Percentiles rank a stretch among this genome's conserved stretches.
phyloP scores from a whole-genome alignment of 2,329 filamentous ascomycete genomes.

The Ophiostoma sp. region DNA sequence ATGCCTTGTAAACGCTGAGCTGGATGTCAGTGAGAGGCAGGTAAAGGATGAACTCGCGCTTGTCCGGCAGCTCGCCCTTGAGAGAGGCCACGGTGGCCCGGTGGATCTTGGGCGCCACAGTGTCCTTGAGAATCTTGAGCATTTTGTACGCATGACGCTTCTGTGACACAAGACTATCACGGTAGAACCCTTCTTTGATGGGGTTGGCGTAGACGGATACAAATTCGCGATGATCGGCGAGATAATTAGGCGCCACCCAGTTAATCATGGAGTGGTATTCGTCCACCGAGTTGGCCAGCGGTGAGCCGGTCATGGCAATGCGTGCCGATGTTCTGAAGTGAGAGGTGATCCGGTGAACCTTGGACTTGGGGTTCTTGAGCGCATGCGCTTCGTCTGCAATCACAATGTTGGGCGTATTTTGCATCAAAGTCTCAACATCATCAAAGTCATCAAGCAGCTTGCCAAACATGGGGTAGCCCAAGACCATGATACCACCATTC shows the following conservation, averaged over 20 bases:
- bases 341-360: conserved; percentile 49
- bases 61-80: conserved; percentile 61
- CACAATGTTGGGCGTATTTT: conserved; percentile 60
- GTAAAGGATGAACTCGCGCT: conserved; percentile 75
- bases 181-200: conserved; percentile 65
- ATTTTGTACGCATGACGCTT: conserved; percentile 58
- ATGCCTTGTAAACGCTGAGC: conserved; percentile 52
- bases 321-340: conserved; percentile 62
- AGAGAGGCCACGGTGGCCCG: conserved; percentile 64
- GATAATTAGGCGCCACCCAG: conserved; percentile 75
- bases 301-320: conserved; percentile 82
- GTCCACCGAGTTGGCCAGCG: conserved; percentile 73
- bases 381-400: conserved; percentile 80
- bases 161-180: conserved; percentile 53
- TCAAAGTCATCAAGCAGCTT: conserved; percentile 34
- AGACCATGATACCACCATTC: conserved; percentile 65
- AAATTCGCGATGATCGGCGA: conserved; percentile 66
- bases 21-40: conserved; percentile 66
- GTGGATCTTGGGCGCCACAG: conserved; percentile 72
- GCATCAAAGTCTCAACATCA: conserved; percentile 27
- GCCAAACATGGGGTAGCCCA: conserved; percentile 68
- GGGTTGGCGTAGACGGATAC: conserved; percentile 62
- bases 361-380: conserved; percentile 60
- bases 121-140: conserved; percentile 63
- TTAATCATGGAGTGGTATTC: conserved; percentile 87